A percentile compares a stretch with the other conserved stretches of the same genome.
phyloP scores from a whole-genome alignment of 768 basidiomycete species.

The Lactarius evosmus region DNA sequence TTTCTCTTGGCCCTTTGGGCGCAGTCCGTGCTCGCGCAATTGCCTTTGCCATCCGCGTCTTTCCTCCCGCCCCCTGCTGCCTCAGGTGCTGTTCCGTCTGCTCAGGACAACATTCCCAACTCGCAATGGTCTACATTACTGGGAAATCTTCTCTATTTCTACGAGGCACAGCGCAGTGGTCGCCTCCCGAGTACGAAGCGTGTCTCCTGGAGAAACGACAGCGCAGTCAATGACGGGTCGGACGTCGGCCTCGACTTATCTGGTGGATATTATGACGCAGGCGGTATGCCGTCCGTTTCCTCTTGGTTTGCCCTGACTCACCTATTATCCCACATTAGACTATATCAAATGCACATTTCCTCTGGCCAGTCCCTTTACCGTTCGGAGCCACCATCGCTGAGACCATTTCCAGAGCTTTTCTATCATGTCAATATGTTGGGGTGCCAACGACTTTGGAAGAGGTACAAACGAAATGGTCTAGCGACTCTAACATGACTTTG shows the following conservation, averaged over 20 bases:
- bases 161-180: conserved; percentile 88
- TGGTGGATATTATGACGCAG: conserved; percentile 93
- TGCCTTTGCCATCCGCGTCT: conserved; percentile 61
- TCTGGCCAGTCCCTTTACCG: conserved; percentile 46
- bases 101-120: conserved; percentile 47
- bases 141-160: conserved; percentile 82
- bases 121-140: conserved; percentile 79
- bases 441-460: conserved; percentile 77
- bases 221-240: conserved; percentile 69
- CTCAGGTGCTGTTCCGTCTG: conserved; percentile 50
- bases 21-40: conserved; percentile 46
- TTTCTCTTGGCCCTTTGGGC: conserved; percentile 26
- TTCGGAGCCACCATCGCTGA: conserved; percentile 7
- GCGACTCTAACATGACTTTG: background rate
- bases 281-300: conserved; percentile 48
- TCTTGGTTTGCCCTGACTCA: background rate
- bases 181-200: conserved; percentile 63
- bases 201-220: conserved; percentile 85
- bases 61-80: conserved; percentile 61
- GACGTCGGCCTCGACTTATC: conserved; percentile 72
- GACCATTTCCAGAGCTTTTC: conserved; percentile 58
- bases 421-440: conserved; percentile 87
- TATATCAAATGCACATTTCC: conserved; percentile 89
- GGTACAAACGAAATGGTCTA: conserved; percentile 40
- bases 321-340: conserved; percentile 43